Conservation (phyloP, 768 basidiomycete species). For the Naganishia randhawae region DNA sequence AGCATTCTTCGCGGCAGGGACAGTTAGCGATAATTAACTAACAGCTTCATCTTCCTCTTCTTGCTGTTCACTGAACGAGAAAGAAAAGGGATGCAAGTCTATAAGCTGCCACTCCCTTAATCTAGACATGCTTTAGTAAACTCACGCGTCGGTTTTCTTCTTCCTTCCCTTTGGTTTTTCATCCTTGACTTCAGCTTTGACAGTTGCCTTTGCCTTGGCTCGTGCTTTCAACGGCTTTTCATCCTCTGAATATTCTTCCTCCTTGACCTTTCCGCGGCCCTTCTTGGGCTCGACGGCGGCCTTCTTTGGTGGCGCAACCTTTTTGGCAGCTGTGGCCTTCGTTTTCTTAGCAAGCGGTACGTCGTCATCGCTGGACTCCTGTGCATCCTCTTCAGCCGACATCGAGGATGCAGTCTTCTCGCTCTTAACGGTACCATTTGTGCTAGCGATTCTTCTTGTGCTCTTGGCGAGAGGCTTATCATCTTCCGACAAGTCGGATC, state of each 20-base stretch:
- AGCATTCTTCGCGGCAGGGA: background rate
- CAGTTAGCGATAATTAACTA: background rate
- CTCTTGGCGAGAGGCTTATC: conserved; percentile 18
- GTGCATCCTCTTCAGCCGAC: background rate
- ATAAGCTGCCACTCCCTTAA: background rate
- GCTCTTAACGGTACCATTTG: conserved; percentile 7
- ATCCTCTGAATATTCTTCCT: conserved; percentile 20
- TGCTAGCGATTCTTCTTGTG: conserved; percentile 8
- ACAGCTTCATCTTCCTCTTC: conserved; percentile 56
- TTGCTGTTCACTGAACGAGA: conserved; percentile 56
- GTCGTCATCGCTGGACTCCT: conserved; percentile 20
- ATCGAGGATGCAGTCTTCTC: conserved; percentile 9
- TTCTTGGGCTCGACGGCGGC: conserved; percentile 17
- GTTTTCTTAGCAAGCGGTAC: conserved; percentile 26
- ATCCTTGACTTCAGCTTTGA: conserved; percentile 21
- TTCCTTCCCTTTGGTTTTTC: conserved; percentile 24
- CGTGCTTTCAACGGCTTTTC: conserved; percentile 16
- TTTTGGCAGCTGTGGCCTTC: conserved; percentile 1
- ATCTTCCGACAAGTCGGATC: conserved; percentile 16
- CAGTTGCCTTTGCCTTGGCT: conserved; percentile 20
- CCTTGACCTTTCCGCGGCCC: conserved; percentile 12
- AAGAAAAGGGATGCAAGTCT: background rate
- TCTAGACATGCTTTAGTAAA: background rate
- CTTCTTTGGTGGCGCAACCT: conserved; percentile 6
- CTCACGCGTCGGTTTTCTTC: conserved; percentile 34